A percentile compares a stretch with the other conserved stretches of the same genome.
These are phyloP conservation scores for Recurvomyces mirabilis DNA, from an alignment of 495 filamentous ascomycete species.

Conservation along the genomic window DNA sequence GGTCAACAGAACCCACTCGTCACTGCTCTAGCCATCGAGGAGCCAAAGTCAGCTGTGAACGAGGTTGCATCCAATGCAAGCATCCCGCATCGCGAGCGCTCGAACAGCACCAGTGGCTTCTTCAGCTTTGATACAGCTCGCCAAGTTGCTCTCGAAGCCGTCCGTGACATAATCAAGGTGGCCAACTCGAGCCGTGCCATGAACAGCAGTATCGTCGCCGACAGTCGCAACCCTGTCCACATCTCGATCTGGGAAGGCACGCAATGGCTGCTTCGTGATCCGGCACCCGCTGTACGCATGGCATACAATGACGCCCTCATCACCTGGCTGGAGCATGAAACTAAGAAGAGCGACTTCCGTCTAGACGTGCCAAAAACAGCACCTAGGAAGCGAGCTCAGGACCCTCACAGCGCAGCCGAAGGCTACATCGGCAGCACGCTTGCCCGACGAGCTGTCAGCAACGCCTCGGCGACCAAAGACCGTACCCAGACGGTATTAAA, in stretches of 20 bases:
- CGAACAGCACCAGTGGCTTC: constrained; percentile 43
- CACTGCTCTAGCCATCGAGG: constrained; percentile 29
- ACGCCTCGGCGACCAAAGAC: constrained; percentile 53
- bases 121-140: constrained; percentile 67
- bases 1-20: constrained; percentile 16
- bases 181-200: constrained; percentile 48
- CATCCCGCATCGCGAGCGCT: constrained; percentile 31
- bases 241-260: constrained; percentile 83
- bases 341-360: constrained; percentile 52
- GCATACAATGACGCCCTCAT: constrained; percentile 74
- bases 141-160: constrained; percentile 62
- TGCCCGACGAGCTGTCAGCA: constrained; percentile 58
- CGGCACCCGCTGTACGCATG: constrained; percentile 60
- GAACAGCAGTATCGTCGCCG: constrained; percentile 44
- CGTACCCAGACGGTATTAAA: constrained; percentile 35
- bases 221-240: constrained; percentile 60
- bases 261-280: constrained; percentile 74
- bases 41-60: constrained; percentile 26
- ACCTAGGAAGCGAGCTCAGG: constrained; percentile 26
- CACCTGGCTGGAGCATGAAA: constrained; percentile 73
- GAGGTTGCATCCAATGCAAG: constrained; percentile 35
- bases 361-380: constrained; percentile 39
- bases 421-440: constrained; percentile 30
- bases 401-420: constrained; percentile 20
- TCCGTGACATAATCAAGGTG: constrained; percentile 68